Conservation (phyloP, 73 alveolate species). For the Tetrahymena thermophila region DNA sequence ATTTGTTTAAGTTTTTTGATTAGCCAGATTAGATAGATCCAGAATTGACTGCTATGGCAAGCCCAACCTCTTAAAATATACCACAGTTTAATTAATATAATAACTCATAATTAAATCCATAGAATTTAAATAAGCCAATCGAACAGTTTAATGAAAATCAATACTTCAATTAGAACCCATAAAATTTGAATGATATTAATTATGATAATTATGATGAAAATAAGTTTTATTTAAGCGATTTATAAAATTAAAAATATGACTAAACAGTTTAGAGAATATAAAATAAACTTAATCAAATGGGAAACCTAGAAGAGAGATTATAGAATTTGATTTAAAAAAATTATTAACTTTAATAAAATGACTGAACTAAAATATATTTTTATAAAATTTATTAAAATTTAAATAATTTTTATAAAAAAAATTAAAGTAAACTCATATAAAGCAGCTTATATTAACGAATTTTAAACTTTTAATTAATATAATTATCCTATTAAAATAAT, state of each 20-base stretch:
- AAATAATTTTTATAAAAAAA: no score
- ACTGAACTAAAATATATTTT: background rate
- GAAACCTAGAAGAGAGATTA: background rate
- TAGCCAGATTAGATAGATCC: background rate
- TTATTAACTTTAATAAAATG: background rate
- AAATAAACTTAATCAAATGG: background rate
- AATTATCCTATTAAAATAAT: no score
- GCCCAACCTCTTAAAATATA: background rate
- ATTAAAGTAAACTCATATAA: no score
- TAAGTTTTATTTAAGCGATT: background rate
- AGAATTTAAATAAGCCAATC: background rate
- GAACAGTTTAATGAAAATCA: background rate
- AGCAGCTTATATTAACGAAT: no score
- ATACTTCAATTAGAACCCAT: background rate
- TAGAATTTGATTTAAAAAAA: background rate
- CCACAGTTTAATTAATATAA: background rate
- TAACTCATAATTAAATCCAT: background rate
- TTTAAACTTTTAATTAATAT: no score
- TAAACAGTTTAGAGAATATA: background rate
- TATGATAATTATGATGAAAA: background rate
- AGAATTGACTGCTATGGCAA: background rate
- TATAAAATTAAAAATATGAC: background rate
- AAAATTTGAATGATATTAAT: background rate
- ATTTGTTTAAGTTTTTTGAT: background rate
- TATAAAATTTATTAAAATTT: no score